Percentiles rank a stretch among this genome's conserved stretches.
These are phyloP conservation scores for Termitomyces sp. DNA, from an alignment of 768 basidiomycete genomes.

Conservation along the genomic window DNA sequence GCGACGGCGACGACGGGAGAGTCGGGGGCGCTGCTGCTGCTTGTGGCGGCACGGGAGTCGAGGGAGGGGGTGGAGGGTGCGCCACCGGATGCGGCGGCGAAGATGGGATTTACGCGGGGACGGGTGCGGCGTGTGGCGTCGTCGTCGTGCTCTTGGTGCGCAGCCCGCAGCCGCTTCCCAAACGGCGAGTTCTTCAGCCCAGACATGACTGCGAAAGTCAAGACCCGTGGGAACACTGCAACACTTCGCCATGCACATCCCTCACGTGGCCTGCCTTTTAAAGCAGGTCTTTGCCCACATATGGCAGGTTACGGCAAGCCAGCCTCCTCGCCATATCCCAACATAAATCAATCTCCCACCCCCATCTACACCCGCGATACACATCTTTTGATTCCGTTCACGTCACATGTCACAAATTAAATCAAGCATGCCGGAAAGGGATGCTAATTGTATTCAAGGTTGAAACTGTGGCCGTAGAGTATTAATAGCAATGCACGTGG, in stretches of 20 bases:
- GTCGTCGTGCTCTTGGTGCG: slow-evolving; percentile 33
- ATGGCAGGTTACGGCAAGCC: no score
- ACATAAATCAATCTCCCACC: no score
- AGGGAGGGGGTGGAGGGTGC: not conserved
- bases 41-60: not conserved
- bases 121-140: slow-evolving; percentile 13
- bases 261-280: no score
- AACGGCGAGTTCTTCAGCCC: slow-evolving; percentile 81
- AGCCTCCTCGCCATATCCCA: no score
- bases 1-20: not conserved
- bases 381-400: no score
- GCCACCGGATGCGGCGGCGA: slow-evolving; percentile 21
- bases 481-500: slow-evolving; percentile 6
- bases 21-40: not conserved
- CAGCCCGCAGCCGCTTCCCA: slow-evolving; percentile 75
- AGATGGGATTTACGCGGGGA: slow-evolving; percentile 37
- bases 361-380: no score
- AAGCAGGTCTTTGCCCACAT: no score
- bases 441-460: no score
- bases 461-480: no score
- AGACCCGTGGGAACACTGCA: not conserved
- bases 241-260: no score
- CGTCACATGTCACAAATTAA: no score
- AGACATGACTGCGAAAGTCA: slow-evolving; percentile 41
- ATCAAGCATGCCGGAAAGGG: no score